A percentile compares a stretch with the other conserved stretches of the same genome.
Evolutionary conservation across 805 yeast species (phyloP).

Genomic region (Scheffersomyces ergatensis): DNA sequence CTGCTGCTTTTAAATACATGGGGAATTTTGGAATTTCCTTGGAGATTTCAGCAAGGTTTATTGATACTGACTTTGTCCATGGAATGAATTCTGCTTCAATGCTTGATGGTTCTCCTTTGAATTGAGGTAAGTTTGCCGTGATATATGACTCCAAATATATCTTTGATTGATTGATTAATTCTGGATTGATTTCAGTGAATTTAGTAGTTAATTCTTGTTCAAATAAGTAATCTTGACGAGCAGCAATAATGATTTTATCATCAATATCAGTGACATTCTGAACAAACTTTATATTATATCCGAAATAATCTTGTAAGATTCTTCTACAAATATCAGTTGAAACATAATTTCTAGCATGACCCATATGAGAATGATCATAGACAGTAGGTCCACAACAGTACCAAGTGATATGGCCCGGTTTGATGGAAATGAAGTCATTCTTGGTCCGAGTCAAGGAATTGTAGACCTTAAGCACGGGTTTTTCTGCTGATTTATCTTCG

Average conservation of each 20-base stretch:
- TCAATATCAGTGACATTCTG: constrained; percentile 99
- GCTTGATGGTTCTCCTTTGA: constrained; percentile 19
- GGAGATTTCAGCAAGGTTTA: constrained; percentile 49
- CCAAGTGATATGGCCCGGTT: constrained; percentile 75
- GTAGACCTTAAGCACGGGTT: constrained; percentile 56
- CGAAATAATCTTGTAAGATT: constrained; percentile 84
- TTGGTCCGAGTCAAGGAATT: constrained; percentile 83
- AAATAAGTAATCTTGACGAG: constrained; percentile 83
- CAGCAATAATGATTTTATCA: constrained; percentile 93
- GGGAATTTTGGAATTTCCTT: constrained; percentile 75
- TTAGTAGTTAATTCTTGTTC: constrained; percentile 47
- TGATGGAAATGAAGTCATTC: constrained; percentile 70
- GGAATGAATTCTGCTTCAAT: constrained; percentile 34
- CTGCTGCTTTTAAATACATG: constrained; percentile 73
- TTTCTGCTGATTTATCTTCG: constrained; percentile 2
- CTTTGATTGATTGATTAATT: constrained; percentile 37
- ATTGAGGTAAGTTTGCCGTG: constrained; percentile 51
- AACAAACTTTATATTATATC: constrained; percentile 81
- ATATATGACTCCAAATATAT: constrained; percentile 50
- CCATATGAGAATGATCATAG: constrained; percentile 95
- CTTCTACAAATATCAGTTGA: constrained; percentile 92
- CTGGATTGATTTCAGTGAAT: constrained; percentile 25
- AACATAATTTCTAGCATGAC: constrained; percentile 97
- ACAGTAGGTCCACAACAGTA: constrained; percentile 99
- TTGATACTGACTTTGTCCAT: constrained; percentile 49